A percentile compares a stretch with the other conserved stretches of the same genome.
phyloP scores from a whole-genome alignment of 805 yeast genomes.

The Cyberlindnera euphorbiiphila region DNA sequence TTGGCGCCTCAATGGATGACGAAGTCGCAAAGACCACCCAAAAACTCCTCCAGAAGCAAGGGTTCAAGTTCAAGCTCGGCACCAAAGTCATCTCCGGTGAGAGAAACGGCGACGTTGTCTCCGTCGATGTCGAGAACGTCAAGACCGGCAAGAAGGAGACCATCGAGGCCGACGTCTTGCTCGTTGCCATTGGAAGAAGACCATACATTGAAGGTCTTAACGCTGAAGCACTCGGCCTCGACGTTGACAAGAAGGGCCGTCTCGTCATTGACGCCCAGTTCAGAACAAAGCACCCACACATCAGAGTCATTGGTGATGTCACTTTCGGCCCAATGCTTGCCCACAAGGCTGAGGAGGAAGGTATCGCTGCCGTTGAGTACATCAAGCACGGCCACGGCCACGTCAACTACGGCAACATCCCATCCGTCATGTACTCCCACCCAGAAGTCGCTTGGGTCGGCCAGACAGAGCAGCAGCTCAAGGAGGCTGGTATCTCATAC shows the following conservation, averaged over 20 bases:
- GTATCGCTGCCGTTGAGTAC: constrained; percentile 96
- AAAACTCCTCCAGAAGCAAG: constrained; percentile 90
- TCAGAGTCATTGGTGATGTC: constrained; percentile 96
- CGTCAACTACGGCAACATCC: constrained; percentile 96
- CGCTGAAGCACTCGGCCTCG: constrained; percentile 85
- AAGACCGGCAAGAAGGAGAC: constrained; percentile 78
- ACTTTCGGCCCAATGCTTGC: constrained; percentile 99
- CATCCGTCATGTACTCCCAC: constrained; percentile 98
- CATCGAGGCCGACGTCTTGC: constrained; percentile 84
- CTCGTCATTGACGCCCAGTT: constrained; percentile 91
- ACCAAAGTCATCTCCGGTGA: constrained; percentile 87
- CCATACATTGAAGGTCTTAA: constrained; percentile 90
- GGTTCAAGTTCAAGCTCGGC: constrained; percentile 85
- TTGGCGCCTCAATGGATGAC: constrained; percentile 98
- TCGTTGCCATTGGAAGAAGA: constrained; percentile 98
- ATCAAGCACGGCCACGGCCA: constrained; percentile 94
- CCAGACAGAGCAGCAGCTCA: constrained; percentile 89
- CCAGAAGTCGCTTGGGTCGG: constrained; percentile 99
- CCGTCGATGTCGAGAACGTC: constrained; percentile 82
- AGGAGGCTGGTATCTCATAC: constrained; percentile 87
- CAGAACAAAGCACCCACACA: constrained; percentile 88
- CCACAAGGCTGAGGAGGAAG: constrained; percentile 99
- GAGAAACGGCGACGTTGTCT: constrained; percentile 84
- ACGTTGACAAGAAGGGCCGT: constrained; percentile 88
- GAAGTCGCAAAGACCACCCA: constrained; percentile 91